These are phyloP conservation scores for Auricularia sp. DNA, from an alignment of 768 basidiomycete species.

Conservation along the genomic window DNA sequence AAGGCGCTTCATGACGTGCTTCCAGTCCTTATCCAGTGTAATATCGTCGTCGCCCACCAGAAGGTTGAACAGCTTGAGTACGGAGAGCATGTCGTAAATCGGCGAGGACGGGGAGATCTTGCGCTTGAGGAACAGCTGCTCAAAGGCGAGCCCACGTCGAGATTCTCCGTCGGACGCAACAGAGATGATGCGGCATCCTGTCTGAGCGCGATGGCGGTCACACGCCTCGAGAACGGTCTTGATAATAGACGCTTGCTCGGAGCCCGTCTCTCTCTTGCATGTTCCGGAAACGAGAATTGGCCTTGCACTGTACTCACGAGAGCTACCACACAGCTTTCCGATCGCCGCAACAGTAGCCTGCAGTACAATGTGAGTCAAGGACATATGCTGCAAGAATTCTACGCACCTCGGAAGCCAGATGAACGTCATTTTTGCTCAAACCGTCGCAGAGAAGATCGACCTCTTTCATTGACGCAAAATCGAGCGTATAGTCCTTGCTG, in stretches of 20 bases:
- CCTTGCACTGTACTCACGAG: conserved; percentile 15
- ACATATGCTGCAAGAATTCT: background rate
- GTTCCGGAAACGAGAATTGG: conserved; percentile 16
- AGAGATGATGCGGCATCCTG: background rate
- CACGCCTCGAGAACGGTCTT: conserved; percentile 9
- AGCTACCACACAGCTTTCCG: conserved; percentile 12
- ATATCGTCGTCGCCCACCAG: conserved; percentile 24
- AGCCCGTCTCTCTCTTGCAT: conserved; percentile 18
- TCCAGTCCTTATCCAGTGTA: conserved; percentile 26
- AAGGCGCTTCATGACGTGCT: conserved; percentile 25
- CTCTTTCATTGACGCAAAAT: conserved; percentile 11
- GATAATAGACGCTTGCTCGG: conserved; percentile 14
- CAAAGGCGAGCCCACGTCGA: background rate
- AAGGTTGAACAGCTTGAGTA: conserved; percentile 19
- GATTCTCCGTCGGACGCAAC: conserved; percentile 24
- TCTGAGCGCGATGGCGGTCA: background rate
- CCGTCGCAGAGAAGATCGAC: background rate
- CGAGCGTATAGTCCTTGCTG: conserved; percentile 6
- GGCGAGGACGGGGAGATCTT: no score
- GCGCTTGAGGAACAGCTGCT: no score
- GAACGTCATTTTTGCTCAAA: conserved; percentile 5
- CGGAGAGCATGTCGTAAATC: conserved; percentile 12
- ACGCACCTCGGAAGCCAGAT: conserved; percentile 7
- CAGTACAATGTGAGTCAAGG: background rate
- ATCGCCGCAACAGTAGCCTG: conserved; percentile 20